Evolutionary conservation across 176 grass and related monocot species (phyloP).

Genomic region (Bonia amplexicaulis): DNA sequence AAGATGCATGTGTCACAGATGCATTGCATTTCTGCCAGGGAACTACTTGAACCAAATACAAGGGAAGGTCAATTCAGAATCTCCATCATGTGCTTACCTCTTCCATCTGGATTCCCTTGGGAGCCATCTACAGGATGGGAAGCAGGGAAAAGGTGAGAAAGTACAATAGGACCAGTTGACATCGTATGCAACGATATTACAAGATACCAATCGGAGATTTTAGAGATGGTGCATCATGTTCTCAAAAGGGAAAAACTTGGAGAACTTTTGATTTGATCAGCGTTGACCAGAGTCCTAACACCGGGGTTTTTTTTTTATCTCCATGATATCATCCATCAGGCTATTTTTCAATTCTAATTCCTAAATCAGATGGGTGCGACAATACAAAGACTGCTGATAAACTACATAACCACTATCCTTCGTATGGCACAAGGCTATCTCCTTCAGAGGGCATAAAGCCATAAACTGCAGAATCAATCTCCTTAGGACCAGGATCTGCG

Average conservation of each 20-base stretch:
- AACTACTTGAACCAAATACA: conserved; percentile 36
- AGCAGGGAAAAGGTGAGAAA: conserved; percentile 21
- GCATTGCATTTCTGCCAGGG: conserved; percentile 21
- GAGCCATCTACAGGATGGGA: conserved; percentile 62
- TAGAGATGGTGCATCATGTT: background rate
- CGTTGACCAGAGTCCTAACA: background rate
- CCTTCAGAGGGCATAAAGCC: background rate
- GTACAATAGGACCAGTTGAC: background rate
- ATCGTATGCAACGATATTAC: background rate
- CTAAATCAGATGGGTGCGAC: background rate
- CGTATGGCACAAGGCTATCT: background rate
- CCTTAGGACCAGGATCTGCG: background rate
- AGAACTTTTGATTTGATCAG: background rate
- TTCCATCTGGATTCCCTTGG: conserved; percentile 66
- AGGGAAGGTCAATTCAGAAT: conserved; percentile 29
- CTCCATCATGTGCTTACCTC: conserved; percentile 49
- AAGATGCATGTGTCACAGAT: background rate
- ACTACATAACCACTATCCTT: background rate
- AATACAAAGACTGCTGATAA: background rate
- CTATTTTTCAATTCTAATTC: background rate
- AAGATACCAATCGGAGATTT: background rate
- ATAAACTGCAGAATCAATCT: background rate
- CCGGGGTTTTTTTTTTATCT: too few species aligned
- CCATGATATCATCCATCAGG: background rate
- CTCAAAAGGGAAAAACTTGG: background rate